phyloP scores from a whole-genome alignment of 352 stramenopile species.

The Globisporangium perplexum region DNA sequence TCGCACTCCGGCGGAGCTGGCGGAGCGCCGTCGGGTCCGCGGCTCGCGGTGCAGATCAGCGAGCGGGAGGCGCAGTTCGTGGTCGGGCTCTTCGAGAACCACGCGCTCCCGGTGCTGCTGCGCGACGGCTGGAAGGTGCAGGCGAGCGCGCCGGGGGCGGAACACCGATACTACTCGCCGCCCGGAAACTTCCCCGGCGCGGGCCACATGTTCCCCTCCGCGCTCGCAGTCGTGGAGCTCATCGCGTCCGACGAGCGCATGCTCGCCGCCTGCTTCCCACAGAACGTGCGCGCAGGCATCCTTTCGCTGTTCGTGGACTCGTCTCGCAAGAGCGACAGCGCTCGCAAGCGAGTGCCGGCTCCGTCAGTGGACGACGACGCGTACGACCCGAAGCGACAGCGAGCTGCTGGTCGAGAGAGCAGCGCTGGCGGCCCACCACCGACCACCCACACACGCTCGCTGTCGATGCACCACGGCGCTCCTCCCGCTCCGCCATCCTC shows the following conservation, averaged over 20 bases:
- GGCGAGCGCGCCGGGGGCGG: slow-evolving; percentile 22
- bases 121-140: slow-evolving; percentile 64
- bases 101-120: slow-evolving; percentile 59
- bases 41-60: slow-evolving; percentile 44
- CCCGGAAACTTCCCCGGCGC: slow-evolving; percentile 20
- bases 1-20: neutral
- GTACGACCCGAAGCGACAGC: slow-evolving; percentile 29
- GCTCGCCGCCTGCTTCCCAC: slow-evolving; percentile 54
- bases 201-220: slow-evolving; percentile 42
- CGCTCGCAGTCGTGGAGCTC: slow-evolving; percentile 65
- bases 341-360: slow-evolving; percentile 17
- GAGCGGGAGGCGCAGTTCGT: slow-evolving; percentile 75
- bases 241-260: slow-evolving; percentile 65
- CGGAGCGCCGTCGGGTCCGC: neutral
- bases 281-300: slow-evolving; percentile 69
- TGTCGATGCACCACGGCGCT: neutral
- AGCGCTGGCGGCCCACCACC: neutral
- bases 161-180: slow-evolving; percentile 37
- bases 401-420: slow-evolving; percentile 10
- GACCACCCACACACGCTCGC: slow-evolving; percentile 4
- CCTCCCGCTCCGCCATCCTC: neutral
- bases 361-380: slow-evolving; percentile 5
- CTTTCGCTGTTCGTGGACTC: slow-evolving; percentile 54
- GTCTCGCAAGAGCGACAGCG: neutral
- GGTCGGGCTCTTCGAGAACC: slow-evolving; percentile 72